Evolutionary conservation across 2,329 filamentous ascomycete species (phyloP), one percentile per base, ranked within the genome.

Genomic region (Aspergillus tamarii): DNA sequence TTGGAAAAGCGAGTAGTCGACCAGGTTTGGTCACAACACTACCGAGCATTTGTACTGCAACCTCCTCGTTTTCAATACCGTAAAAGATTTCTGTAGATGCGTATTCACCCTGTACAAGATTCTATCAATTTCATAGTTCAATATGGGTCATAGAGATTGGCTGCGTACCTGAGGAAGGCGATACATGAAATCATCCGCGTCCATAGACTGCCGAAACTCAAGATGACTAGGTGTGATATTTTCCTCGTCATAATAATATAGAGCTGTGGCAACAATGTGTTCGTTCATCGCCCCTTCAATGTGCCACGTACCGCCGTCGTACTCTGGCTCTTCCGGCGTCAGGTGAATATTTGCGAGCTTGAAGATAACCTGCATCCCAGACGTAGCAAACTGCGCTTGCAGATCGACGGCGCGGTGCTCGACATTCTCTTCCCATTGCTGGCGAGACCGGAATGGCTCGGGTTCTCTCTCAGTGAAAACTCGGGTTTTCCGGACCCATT

Each of bases 221-320:
- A 90, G 78, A 4, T 72, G 73, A 63, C 79, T 84, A 1, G 84
- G 77, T 0, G 85, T 86, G 59, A 89, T 84, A 72, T 91, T 91
- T 0, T 88, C 82, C 60, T 75, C 78, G 66, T 88, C 85, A 67
- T 87, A 87, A 73, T 90, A 90, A 77, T 88, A 90, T 3, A 91
- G 77, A 0, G 88, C 85, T 0, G 87, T 88, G 0, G 87, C 86
- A 63, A 82, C 83, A 30, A 91, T 90, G 62, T 83, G 84, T 70
- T 91, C 88, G 68, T 90, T 90, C 72, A 76, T 54, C 52, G 66
- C 65, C 12, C 85, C 84, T 66, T 87, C 85, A 5, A 85, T 68
- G 63, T 77, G 71, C 75, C 75, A 77, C 4, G 61, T 63, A 39
- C 73, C 73, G 6, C 84, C 85, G 0, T 74, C 74, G 65, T 88